Evolutionary conservation across 257 asterid genomes (phyloP).

Genomic region (Mentha longifolia): DNA sequence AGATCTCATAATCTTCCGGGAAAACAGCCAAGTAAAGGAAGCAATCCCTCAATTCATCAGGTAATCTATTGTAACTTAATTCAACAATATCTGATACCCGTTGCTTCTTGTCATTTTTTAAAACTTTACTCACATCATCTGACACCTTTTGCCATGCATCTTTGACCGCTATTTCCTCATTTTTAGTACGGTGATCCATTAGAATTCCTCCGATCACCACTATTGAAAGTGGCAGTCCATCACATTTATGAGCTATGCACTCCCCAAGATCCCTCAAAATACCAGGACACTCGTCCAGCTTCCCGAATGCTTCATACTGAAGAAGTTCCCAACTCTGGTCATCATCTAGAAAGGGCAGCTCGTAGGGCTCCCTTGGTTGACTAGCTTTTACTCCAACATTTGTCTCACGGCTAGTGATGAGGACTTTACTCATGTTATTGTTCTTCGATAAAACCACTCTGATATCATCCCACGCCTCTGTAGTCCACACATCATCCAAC

Average conservation of each 20-base stretch:
- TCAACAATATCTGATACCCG: constrained; percentile 34
- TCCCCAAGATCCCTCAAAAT: constrained; percentile 29
- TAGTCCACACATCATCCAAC: constrained; percentile 55
- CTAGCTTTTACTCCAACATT: constrained; percentile 40
- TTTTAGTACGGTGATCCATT: not conserved
- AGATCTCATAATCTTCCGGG: constrained; percentile 41
- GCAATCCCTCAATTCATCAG: constrained; percentile 40
- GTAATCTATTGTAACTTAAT: constrained; percentile 48
- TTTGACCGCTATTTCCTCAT: not conserved
- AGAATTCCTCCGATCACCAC: constrained; percentile 43
- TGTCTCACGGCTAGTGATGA: constrained; percentile 49
- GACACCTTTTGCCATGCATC: constrained; percentile 35
- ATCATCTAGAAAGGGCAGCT: constrained; percentile 21
- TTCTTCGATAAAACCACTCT: constrained; percentile 35
- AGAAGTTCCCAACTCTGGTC: constrained; percentile 48
- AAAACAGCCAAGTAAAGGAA: constrained; percentile 54
- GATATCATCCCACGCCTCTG: constrained; percentile 35
- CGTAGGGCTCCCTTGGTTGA: constrained; percentile 28
- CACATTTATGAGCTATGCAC: constrained; percentile 30
- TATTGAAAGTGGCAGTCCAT: constrained; percentile 37
- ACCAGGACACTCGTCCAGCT: constrained; percentile 8
- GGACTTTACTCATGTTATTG: constrained; percentile 37
- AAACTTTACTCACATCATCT: not conserved
- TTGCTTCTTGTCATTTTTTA: constrained; percentile 20
- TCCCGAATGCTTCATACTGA: constrained; percentile 41